Evolutionary conservation across 306 rosid species (phyloP).

Genomic region (Castanea mollissima): DNA sequence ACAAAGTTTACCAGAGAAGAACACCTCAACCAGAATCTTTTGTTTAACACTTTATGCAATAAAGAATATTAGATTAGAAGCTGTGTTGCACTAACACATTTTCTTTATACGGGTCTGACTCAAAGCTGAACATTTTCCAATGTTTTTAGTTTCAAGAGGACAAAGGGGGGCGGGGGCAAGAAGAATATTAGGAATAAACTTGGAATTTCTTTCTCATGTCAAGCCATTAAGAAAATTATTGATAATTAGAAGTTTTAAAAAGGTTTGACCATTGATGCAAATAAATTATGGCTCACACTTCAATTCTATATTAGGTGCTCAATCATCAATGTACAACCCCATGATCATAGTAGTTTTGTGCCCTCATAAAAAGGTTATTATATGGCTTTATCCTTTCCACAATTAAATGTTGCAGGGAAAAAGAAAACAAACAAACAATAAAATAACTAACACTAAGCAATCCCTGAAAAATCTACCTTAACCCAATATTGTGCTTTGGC

Average conservation of each 20-base stretch:
- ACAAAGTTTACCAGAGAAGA: neutral
- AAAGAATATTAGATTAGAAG: neutral
- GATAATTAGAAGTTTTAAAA: neutral
- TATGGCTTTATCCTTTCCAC: neutral
- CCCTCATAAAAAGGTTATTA: neutral
- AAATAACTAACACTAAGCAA: constrained; percentile 6
- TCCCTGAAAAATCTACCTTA: constrained; percentile 57
- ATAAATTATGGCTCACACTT: too few species aligned
- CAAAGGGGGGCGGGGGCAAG: neutral
- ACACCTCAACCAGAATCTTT: neutral
- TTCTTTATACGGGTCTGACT: neutral
- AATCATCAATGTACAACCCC: neutral
- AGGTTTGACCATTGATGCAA: neutral
- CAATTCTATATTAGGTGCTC: neutral
- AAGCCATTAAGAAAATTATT: neutral
- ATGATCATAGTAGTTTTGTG: neutral
- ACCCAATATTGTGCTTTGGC: constrained; percentile 99
- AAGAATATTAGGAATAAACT: too few species aligned
- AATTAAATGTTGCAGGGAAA: neutral
- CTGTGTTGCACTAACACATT: neutral
- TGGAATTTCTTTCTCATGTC: neutral
- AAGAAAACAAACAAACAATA: neutral
- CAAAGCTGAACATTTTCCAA: neutral
- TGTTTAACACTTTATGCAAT: neutral
- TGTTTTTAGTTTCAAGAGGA: neutral